phyloP scores from a whole-genome alignment of 305 asterid genomes.

The Solanum chacoense region DNA sequence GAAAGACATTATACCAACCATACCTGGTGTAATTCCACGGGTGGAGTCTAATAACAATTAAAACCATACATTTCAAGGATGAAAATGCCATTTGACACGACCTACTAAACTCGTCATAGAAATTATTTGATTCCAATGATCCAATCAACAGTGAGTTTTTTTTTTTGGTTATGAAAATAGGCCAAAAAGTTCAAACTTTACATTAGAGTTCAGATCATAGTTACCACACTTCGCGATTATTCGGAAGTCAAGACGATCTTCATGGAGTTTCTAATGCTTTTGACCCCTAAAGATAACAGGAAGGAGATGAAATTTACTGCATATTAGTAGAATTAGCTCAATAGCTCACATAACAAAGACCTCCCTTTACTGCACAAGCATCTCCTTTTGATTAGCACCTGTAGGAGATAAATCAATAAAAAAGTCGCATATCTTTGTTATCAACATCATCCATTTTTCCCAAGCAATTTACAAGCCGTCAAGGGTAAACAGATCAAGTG shows the following conservation, averaged over 20 bases:
- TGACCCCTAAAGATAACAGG: background rate
- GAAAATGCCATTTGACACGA: background rate
- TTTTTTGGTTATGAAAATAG: background rate
- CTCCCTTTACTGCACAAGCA: slow-evolving; percentile 40
- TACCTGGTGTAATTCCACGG: background rate
- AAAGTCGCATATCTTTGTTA: slow-evolving; percentile 41
- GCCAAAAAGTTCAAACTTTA: background rate
- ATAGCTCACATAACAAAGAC: slow-evolving; percentile 18
- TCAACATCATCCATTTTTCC: slow-evolving; percentile 45
- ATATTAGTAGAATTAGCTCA: slow-evolving; percentile 8
- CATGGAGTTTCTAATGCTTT: background rate
- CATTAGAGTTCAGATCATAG: background rate
- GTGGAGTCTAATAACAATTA: background rate
- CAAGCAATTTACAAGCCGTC: slow-evolving; percentile 67
- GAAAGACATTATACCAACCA: background rate
- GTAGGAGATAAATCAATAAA: slow-evolving; percentile 62
- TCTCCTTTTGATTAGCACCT: slow-evolving; percentile 55
- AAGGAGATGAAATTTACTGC: background rate
- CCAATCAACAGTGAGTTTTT: background rate
- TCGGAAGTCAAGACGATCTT: background rate
- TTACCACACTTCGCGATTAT: background rate
- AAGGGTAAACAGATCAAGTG: slow-evolving; percentile 69
- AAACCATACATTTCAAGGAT: background rate
- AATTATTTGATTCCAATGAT: background rate
- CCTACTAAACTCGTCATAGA: background rate